Conservation (phyloP, 2,329 filamentous ascomycete genomes). For the Ophiostoma australiae region DNA sequence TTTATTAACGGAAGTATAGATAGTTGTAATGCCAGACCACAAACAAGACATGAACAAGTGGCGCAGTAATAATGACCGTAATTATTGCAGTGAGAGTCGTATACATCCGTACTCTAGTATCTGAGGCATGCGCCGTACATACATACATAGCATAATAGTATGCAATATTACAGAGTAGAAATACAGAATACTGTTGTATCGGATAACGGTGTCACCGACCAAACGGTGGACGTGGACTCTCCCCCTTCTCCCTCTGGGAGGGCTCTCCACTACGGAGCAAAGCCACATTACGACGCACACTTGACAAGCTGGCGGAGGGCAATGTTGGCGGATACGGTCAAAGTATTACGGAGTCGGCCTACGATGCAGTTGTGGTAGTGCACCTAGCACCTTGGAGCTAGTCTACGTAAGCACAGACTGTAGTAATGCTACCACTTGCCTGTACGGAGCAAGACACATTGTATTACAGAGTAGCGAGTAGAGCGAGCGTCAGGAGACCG, state of each 20-base stretch:
- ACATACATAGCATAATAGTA: too few relatives aligned
- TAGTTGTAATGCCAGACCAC: not conserved
- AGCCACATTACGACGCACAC: constrained; percentile 10
- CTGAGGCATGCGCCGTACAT: too few relatives aligned
- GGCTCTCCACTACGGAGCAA: constrained; percentile 8
- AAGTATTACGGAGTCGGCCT: not conserved
- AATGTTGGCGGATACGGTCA: not conserved
- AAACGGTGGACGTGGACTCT: constrained; percentile 8
- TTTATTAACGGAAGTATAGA: not conserved
- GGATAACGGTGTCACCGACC: constrained; percentile 7
- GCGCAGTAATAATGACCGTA: constrained; percentile 1
- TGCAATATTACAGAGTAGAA: too few relatives aligned
- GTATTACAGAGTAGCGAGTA: too few relatives aligned
- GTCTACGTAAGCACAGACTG: too few relatives aligned
- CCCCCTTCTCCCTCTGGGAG: not conserved
- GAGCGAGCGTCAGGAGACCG: not conserved
- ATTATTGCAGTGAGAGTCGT: not conserved
- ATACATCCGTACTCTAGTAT: not conserved
- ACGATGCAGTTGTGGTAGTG: not conserved
- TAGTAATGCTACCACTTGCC: not conserved
- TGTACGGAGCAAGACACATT: too few relatives aligned
- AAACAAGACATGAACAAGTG: not conserved
- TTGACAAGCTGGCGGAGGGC: not conserved
- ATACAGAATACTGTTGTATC: not conserved
- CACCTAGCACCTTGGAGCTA: not conserved